phyloP scores from a whole-genome alignment of 768 basidiomycete genomes.

The Suillus luteus region DNA sequence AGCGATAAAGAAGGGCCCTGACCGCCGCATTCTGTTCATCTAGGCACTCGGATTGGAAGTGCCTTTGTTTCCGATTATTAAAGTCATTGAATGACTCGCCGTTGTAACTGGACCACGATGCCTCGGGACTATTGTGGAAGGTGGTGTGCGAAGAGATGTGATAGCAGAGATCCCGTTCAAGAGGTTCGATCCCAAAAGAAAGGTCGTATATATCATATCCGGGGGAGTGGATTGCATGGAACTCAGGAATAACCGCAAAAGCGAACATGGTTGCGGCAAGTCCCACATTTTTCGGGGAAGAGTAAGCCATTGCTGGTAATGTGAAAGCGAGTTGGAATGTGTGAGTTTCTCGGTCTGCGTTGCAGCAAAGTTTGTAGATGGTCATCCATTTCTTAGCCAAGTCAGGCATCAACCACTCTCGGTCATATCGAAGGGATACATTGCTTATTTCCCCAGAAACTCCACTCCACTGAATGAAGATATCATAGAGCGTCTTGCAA shows the following conservation, averaged over 20 bases:
- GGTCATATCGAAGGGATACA: slow-evolving; percentile 17
- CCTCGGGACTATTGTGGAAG: slow-evolving; percentile 16
- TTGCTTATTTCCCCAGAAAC: neutral
- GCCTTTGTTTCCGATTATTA: neutral
- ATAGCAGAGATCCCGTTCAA: neutral
- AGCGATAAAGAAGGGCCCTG: slow-evolving; percentile 9
- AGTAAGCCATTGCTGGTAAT: slow-evolving; percentile 33
- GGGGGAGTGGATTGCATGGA: slow-evolving; percentile 15
- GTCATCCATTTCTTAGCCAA: slow-evolving; percentile 28
- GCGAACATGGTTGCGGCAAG: slow-evolving; percentile 34
- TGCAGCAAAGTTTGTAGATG: slow-evolving; percentile 27
- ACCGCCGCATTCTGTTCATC: neutral
- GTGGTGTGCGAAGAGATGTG: slow-evolving; percentile 4
- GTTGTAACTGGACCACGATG: neutral
- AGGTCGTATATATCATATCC: slow-evolving; percentile 12
- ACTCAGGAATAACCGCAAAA: slow-evolving; percentile 22
- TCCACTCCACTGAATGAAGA: slow-evolving; percentile 4
- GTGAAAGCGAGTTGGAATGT: slow-evolving; percentile 30
- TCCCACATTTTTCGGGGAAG: slow-evolving; percentile 15
- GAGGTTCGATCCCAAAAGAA: slow-evolving; percentile 14
- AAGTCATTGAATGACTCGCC: neutral
- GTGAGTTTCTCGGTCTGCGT: slow-evolving; percentile 4
- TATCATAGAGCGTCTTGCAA: neutral
- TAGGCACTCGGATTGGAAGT: neutral
- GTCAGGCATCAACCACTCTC: slow-evolving; percentile 26